These are phyloP conservation scores for Staphylotrichum tortipilum DNA, from an alignment of 495 filamentous ascomycete species.

Conservation along the genomic window DNA sequence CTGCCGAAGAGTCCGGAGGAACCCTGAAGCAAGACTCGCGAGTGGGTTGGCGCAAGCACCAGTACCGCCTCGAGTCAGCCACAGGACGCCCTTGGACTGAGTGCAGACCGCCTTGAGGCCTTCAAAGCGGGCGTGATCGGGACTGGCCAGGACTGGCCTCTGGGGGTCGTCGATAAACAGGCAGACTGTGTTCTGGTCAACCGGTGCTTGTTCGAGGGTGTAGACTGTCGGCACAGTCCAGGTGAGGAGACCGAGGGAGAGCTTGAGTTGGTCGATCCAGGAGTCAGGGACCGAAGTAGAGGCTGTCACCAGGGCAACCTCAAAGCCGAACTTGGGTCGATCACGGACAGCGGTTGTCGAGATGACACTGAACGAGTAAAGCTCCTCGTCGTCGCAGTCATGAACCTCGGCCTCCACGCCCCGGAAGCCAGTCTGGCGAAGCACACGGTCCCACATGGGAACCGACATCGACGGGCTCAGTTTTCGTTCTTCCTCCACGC, in stretches of 20 bases:
- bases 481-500: constrained; percentile 32
- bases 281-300: not conserved
- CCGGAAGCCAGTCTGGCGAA: constrained; percentile 20
- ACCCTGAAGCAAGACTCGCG: constrained; percentile 21
- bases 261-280: constrained; percentile 20
- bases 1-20: constrained; percentile 26
- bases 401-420: constrained; percentile 23
- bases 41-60: constrained; percentile 18
- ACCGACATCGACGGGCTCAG: constrained; percentile 21
- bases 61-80: constrained; percentile 44
- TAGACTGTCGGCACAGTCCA: constrained; percentile 21
- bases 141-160: constrained; percentile 20
- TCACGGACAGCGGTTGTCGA: constrained; percentile 12
- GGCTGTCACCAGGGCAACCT: constrained; percentile 18
- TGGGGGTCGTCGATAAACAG: constrained; percentile 30
- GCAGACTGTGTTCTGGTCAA: constrained; percentile 19
- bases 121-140: constrained; percentile 17
- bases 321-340: constrained; percentile 17
- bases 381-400: constrained; percentile 25
- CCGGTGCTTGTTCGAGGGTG: constrained; percentile 6
- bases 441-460: constrained; percentile 25
- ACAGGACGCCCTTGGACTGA: constrained; percentile 32
- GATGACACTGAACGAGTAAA: constrained; percentile 25
- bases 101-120: constrained; percentile 22
- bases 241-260: constrained; percentile 19